Percentiles rank a stretch among this genome's conserved stretches.
Conservation (phyloP, 2,329 filamentous ascomycete genomes). For the Penicillium palitans region DNA sequence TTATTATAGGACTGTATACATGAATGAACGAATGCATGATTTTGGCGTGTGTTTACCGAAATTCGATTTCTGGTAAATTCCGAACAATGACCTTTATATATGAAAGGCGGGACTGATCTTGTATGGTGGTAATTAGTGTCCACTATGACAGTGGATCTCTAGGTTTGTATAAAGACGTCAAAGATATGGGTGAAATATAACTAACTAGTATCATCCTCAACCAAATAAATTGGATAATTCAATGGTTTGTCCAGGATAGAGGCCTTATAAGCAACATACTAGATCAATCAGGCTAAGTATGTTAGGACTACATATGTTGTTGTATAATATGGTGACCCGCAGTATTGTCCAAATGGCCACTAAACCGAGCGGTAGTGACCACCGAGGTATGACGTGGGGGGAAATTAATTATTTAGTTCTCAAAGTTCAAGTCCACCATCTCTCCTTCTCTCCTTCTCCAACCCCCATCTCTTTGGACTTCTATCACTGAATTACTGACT, state of each 20-base stretch:
- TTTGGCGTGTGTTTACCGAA: background rate
- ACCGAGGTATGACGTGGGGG: slow-evolving; percentile 1
- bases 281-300: background rate
- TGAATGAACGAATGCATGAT: slow-evolving; percentile 19
- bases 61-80: background rate
- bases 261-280: background rate
- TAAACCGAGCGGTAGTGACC: accelerated
- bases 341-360: background rate
- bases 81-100: background rate
- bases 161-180: background rate
- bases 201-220: background rate
- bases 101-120: background rate
- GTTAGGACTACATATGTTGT: no score
- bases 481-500: background rate
- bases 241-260: background rate
- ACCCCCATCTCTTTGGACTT: background rate
- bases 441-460: background rate
- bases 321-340: background rate
- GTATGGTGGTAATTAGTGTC: background rate
- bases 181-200: no score
- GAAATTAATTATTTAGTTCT: slow-evolving; percentile 2
- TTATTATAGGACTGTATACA: slow-evolving; percentile 14
- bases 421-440: background rate
- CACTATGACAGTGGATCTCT: background rate
- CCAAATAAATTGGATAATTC: background rate